Conservation (phyloP, 441 rosid species). For the Arabidopsis hybrid region DNA sequence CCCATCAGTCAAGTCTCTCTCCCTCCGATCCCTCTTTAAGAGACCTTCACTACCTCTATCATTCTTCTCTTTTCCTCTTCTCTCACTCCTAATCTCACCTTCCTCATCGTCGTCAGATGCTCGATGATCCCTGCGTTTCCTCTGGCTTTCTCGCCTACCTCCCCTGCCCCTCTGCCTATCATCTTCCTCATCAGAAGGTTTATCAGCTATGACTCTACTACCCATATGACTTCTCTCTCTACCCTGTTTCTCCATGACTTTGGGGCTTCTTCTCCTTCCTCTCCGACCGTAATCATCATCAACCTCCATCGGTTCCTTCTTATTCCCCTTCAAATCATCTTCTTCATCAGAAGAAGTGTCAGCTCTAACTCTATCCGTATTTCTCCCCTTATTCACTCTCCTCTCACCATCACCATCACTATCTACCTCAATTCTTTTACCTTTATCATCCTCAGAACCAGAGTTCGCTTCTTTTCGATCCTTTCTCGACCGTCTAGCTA, state of each 20-base stretch:
- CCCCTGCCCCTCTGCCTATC: slow-evolving; percentile 37
- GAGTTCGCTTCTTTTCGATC: slow-evolving; percentile 20
- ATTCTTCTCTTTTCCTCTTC: slow-evolving; percentile 30
- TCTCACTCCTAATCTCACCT: slow-evolving; percentile 42
- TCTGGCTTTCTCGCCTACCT: slow-evolving; percentile 35
- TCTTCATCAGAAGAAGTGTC: slow-evolving; percentile 39
- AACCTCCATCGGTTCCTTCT: slow-evolving; percentile 9
- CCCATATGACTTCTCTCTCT: slow-evolving; percentile 41
- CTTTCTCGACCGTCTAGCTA: slow-evolving; percentile 39
- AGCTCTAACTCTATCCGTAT: slow-evolving; percentile 29
- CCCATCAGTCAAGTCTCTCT: slow-evolving; percentile 43
- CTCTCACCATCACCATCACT: slow-evolving; percentile 26
- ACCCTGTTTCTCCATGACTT: slow-evolving; percentile 28
- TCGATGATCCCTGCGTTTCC: slow-evolving; percentile 31
- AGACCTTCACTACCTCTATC: slow-evolving; percentile 25
- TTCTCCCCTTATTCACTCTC: slow-evolving; percentile 21
- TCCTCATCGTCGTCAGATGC: slow-evolving; percentile 44
- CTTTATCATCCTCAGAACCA: slow-evolving; percentile 35
- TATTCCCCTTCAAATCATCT: too few relatives aligned
- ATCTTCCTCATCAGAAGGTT: slow-evolving; percentile 47
- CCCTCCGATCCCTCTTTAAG: slow-evolving; percentile 43
- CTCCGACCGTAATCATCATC: slow-evolving; percentile 12
- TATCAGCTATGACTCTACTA: slow-evolving; percentile 42
- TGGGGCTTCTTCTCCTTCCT: slow-evolving; percentile 29
- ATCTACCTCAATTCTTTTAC: slow-evolving; percentile 3